phyloP scores from a whole-genome alignment of 2,329 filamentous ascomycete genomes.

The Pseudogymnoascus pannorum region DNA sequence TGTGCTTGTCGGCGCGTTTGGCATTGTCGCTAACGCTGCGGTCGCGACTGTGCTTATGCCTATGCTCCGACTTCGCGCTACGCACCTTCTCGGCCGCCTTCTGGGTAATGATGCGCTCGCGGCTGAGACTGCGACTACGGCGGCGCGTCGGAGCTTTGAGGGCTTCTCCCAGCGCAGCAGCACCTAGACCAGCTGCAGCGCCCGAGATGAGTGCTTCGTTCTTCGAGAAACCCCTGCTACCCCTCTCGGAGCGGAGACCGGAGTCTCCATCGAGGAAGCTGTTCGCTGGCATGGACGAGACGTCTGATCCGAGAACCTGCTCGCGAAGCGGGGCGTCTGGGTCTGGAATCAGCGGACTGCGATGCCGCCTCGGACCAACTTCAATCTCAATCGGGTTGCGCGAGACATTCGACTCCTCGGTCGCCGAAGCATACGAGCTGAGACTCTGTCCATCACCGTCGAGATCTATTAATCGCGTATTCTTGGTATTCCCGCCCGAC shows the following conservation, averaged over 20 bases:
- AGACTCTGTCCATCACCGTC: conserved; percentile 58
- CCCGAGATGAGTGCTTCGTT: conserved; percentile 24
- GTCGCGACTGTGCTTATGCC: conserved; percentile 39
- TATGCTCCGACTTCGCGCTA: conserved; percentile 39
- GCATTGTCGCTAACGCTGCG: conserved; percentile 36
- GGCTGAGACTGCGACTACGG: conserved; percentile 56
- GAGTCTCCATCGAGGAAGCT: conserved; percentile 51
- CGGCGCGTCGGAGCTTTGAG: conserved; percentile 52
- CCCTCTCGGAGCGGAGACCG: conserved; percentile 31
- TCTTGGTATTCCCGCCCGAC: conserved; percentile 32
- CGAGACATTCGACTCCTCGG: conserved; percentile 71
- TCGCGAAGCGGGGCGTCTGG: conserved; percentile 39
- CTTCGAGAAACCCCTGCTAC: conserved; percentile 26
- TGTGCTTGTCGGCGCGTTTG: conserved; percentile 24
- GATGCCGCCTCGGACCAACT: conserved; percentile 57
- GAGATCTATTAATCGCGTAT: conserved; percentile 36
- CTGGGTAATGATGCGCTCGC: conserved; percentile 56
- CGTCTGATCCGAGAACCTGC: conserved; percentile 67
- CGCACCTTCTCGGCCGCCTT: conserved; percentile 62
- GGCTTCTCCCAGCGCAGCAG: conserved; percentile 34
- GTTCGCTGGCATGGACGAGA: conserved; percentile 74
- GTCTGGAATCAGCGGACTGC: conserved; percentile 53
- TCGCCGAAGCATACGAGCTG: conserved; percentile 69
- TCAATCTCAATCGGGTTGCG: conserved; percentile 80
- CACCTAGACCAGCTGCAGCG: conserved; percentile 35